Evolutionary conservation across 2,329 filamentous ascomycete genomes (phyloP), one percentile per base, ranked within the genome.

Genomic region (Penicillium glabrum): DNA sequence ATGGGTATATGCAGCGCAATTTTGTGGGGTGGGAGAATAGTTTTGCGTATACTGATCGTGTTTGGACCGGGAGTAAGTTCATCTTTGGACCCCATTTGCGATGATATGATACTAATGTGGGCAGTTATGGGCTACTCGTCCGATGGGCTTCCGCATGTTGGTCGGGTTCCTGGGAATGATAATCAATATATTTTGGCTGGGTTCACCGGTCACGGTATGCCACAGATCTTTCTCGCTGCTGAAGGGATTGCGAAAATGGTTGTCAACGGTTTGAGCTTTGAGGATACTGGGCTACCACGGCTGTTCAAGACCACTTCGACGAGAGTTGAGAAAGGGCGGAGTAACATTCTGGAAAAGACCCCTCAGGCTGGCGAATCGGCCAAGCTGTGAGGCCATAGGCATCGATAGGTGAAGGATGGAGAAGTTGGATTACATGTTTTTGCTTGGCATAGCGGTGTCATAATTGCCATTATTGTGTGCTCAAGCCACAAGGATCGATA

Each of bases 151-250:
- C 82, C 82, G 0, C 79, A 82, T 65, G 74, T 88, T 52, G 85
- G 85, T 0, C 61, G 70, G 4, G 75, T 79, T 50, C 80, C 79
- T 1, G 74, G 70, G 3, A 68, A 69, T 45, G 61, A 71, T 5
- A 77, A 79, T 1, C 65, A 88, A 23, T 87, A 82, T 77, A 74
- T 86, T 1, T 77, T 80, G 31, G 83, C 82, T 3, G 80, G 83
- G 6, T 89, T 89, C 61, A 86, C 87, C 61, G 87, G 87, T 1
- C 85, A 89, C 68, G 85, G 86, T 0, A 89, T 88, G 86, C 86
- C 86, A 1, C 70, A 85, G 31, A 84, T 84, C 53, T 82, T 85
- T 74, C 82, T 85, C 67, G 82, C 80, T 27, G 85, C 85, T 0
- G 79, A 81, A 61, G 86, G 81, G 0, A 63, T 89, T 56, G 82